A percentile compares a stretch with the other conserved stretches of the same genome.
Conservation (phyloP, 495 filamentous ascomycete genomes). For the Articulospora tetracladia region DNA sequence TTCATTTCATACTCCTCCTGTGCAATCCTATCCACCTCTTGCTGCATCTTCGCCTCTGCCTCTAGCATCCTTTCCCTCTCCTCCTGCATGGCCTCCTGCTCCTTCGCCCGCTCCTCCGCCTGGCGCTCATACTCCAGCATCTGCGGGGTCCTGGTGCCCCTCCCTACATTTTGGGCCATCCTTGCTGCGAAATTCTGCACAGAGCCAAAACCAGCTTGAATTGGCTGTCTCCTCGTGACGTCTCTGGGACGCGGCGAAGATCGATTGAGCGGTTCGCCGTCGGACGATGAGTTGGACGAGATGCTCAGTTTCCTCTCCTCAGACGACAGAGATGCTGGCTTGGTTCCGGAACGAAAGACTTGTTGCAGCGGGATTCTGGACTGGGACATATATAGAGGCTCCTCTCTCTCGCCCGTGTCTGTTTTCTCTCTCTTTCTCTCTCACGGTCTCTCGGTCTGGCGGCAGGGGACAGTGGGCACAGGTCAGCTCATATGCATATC, state of each 20-base stretch:
- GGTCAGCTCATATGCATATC: background rate
- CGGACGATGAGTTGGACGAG: background rate
- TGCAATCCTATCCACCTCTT: constrained; percentile 37
- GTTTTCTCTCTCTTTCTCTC: background rate
- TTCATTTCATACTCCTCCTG: constrained; percentile 43
- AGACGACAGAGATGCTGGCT: background rate
- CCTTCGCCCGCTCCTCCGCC: constrained; percentile 18
- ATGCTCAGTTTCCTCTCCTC: background rate
- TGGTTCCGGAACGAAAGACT: constrained; percentile 11
- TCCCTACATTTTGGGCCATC: background rate
- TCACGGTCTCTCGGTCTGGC: no score
- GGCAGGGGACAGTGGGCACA: no score
- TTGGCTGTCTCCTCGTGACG: background rate
- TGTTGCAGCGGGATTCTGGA: constrained; percentile 18
- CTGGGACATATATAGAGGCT: constrained; percentile 11
- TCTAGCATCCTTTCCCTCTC: constrained; percentile 36
- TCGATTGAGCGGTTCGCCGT: background rate
- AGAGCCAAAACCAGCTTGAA: background rate
- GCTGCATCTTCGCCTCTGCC: constrained; percentile 38
- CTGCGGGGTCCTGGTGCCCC: constrained; percentile 33
- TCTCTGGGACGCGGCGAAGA: background rate
- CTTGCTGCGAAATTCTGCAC: background rate
- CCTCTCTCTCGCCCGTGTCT: no score
- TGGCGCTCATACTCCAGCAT: constrained; percentile 39
- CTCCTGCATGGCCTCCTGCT: constrained; percentile 24